Conservation (phyloP, 169 alveolate species). For the Plasmodium gallinaceum region DNA sequence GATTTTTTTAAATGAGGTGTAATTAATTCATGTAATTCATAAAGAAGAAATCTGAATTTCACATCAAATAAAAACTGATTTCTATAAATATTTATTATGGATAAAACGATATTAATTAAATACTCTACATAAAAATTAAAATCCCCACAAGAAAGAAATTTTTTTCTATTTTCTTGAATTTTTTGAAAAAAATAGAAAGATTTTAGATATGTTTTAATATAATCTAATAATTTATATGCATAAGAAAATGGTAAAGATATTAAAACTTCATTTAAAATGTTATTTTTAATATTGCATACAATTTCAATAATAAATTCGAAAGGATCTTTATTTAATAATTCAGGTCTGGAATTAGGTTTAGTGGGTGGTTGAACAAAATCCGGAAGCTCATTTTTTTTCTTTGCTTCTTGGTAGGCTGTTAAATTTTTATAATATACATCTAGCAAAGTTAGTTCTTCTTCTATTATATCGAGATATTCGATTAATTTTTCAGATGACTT, state of each 20-base stretch:
- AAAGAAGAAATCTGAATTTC: conserved; percentile 59
- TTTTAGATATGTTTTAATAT: conserved; percentile 74
- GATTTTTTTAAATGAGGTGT: conserved; percentile 33
- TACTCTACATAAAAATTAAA: conserved; percentile 61
- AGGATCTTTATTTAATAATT: conserved; percentile 72
- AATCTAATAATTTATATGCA: conserved; percentile 80
- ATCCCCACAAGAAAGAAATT: conserved; percentile 42
- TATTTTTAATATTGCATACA: conserved; percentile 76
- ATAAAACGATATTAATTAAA: conserved; percentile 43
- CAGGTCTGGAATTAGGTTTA: conserved; percentile 77
- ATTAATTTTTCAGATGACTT: conserved; percentile 87
- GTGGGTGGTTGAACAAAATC: conserved; percentile 79
- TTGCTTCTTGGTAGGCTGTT: conserved; percentile 74
- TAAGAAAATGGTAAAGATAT: conserved; percentile 83
- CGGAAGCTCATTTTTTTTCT: conserved; percentile 55
- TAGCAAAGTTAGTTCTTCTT: conserved; percentile 76
- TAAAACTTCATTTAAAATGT: conserved; percentile 79
- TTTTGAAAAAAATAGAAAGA: conserved; percentile 75
- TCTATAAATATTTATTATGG: conserved; percentile 73
- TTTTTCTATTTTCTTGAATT: conserved; percentile 37
- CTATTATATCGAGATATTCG: conserved; percentile 78
- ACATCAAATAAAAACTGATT: conserved; percentile 64
- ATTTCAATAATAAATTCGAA: conserved; percentile 74
- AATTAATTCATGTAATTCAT: conserved; percentile 52
- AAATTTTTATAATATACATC: conserved; percentile 74